Evolutionary conservation across 805 yeast species (phyloP).

Genomic region (Ogataea methylovora): DNA sequence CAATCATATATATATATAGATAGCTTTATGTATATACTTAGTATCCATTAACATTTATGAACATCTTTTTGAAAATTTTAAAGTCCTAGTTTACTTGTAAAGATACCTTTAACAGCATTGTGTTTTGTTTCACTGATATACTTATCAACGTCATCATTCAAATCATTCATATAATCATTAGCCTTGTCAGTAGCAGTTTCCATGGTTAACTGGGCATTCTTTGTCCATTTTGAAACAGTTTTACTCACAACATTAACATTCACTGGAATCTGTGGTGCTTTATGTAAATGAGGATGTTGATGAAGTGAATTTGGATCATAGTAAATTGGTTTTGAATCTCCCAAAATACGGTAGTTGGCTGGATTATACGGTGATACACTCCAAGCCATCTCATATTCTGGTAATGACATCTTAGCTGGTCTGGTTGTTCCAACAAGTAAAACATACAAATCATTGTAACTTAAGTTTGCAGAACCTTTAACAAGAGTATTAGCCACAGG

Average conservation of each 20-base stretch:
- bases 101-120: constrained; percentile 21
- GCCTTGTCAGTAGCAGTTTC: constrained; percentile 17
- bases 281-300: constrained; percentile 17
- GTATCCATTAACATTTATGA: neutral
- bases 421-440: constrained; percentile 73
- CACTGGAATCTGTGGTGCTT: constrained; percentile 11
- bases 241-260: constrained; percentile 8
- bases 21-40: too few relatives aligned
- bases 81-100: constrained; percentile 15
- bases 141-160: constrained; percentile 25
- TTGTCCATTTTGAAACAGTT: constrained; percentile 12
- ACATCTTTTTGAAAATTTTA: constrained; percentile 1
- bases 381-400: constrained; percentile 54
- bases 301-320: constrained; percentile 25
- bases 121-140: constrained; percentile 20
- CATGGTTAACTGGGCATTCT: constrained; percentile 13
- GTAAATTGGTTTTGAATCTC: constrained; percentile 20
- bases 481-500: constrained; percentile 89
- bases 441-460: constrained; percentile 52
- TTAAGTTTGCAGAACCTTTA: constrained; percentile 57
- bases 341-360: constrained; percentile 20
- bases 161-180: constrained; percentile 18
- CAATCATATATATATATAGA: too few relatives aligned
- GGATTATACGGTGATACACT: constrained; percentile 31
- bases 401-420: constrained; percentile 27